Base-by-base conservation (phyloP, 768 basidiomycete species). In the Lactarius evosmus region DNA sequence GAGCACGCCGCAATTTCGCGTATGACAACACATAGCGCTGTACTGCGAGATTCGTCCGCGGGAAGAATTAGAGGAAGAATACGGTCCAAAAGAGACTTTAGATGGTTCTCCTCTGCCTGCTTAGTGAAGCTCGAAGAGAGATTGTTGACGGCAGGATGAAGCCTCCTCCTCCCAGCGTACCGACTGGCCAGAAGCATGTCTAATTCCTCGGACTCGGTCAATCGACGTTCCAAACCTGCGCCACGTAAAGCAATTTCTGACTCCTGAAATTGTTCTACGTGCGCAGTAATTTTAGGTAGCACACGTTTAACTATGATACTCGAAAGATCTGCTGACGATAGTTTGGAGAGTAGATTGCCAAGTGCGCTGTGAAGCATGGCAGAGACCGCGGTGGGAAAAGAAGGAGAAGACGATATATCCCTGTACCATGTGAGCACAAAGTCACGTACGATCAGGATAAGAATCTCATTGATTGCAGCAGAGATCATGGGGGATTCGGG, bases 361-460 rank as follows among this genome's bases (percentile, higher is more conserved):
- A 93, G 69, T 3, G 85, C 81, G 9, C 82, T 79, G 70, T 93
- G 89, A 34, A 98, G 76, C 9, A 89, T 80, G 1, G 78, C 77
- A 2, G 94, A 91, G 55, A 96, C 87, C 9, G 93, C 88, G 63
- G 84, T 81, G 22, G 96, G 95, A 73, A 99, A 98, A 4, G 93
- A 85, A 4, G 91, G 86, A 0, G 93, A 95, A 12, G 86, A 81
- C 6, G 96, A 98, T 40, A 98, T 79, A 19, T 85, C 83, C 68
- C 81, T 80, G 78, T 96, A 99, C 96, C 96, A 99, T 14, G 83
- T 83, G 58, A 87, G 76, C 22, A 99, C 86, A 73, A 97, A 98
- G 77, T 95, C 93, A 56, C 89, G 80, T 29, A 92, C 85, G 64
- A 93, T 82, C 71, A 93, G 81, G n/a, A 83, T 81, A 58, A 96